phyloP scores from a whole-genome alignment of 352 stramenopile species.

The Stramenopiles sp. region DNA sequence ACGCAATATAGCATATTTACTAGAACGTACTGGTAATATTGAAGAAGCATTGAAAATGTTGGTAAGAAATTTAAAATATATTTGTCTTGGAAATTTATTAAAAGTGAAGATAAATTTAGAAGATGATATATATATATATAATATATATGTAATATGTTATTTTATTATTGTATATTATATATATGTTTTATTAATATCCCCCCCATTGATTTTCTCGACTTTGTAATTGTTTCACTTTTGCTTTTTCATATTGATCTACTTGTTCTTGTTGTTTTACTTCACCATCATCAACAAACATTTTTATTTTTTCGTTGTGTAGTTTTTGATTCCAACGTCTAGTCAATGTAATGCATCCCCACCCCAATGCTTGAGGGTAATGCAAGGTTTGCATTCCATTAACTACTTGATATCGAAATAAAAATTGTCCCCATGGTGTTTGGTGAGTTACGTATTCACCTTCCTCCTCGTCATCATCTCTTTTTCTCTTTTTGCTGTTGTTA shows the following conservation, averaged over 20 bases:
- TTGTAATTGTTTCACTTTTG: slow-evolving; percentile 7
- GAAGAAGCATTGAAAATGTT: background rate
- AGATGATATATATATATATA: slow-evolving; percentile 4
- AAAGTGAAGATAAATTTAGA: slow-evolving; percentile 6
- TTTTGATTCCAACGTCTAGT: slow-evolving; percentile 3
- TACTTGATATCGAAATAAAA: slow-evolving; percentile 4
- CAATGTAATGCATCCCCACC: background rate
- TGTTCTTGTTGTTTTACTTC: slow-evolving; percentile 5
- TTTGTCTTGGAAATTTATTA: slow-evolving; percentile 1
- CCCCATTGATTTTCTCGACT: slow-evolving; percentile 4
- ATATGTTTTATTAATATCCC: slow-evolving; percentile 1
- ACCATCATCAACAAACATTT: slow-evolving; percentile 7
- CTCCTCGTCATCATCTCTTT: background rate
- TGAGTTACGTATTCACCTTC: background rate
- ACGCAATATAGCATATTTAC: background rate
- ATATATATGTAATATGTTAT: slow-evolving; percentile 8
- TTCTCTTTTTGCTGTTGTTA: background rate
- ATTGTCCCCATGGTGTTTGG: background rate
- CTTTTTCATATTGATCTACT: slow-evolving; percentile 7
- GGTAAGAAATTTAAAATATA: slow-evolving; percentile 7
- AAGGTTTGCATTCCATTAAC: background rate
- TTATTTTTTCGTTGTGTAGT: slow-evolving; percentile 7
- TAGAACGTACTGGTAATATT: slow-evolving; percentile 1
- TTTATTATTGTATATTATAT: slow-evolving; percentile 5
- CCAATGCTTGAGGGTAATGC: slow-evolving; percentile 3